Conservation (phyloP, 192 early-diverging fungal species). For the Martensiomyces pterosporus region DNA sequence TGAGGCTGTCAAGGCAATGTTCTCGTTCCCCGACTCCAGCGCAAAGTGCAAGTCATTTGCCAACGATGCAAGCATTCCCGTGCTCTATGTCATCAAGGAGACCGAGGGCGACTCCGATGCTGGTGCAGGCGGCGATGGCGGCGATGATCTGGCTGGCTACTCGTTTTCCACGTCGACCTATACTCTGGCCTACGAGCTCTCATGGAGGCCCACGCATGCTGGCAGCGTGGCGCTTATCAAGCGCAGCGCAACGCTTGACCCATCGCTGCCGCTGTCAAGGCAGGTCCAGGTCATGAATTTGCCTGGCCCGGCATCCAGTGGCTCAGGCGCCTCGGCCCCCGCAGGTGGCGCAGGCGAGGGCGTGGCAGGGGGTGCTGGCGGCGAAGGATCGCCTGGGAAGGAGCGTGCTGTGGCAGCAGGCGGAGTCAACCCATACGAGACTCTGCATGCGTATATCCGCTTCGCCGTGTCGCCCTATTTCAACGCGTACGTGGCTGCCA, state of each 20-base stretch:
- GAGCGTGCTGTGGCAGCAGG: not conserved
- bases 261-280: constrained; percentile 60
- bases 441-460: constrained; percentile 87
- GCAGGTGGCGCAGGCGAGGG: not conserved
- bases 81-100: constrained; percentile 78
- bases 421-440: constrained; percentile 72
- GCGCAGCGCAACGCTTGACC: constrained; percentile 66
- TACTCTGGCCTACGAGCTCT: constrained; percentile 67
- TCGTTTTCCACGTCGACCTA: constrained; percentile 41
- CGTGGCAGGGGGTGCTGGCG: constrained; percentile 8
- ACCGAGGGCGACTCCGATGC: constrained; percentile 44
- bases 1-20: constrained; percentile 59
- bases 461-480: constrained; percentile 94
- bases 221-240: constrained; percentile 80
- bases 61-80: constrained; percentile 65
- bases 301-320: constrained; percentile 61
- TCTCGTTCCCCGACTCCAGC: constrained; percentile 61
- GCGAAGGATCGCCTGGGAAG: constrained; percentile 8
- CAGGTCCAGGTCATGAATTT: constrained; percentile 92
- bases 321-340: not conserved
- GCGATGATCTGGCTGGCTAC: constrained; percentile 11
- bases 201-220: constrained; percentile 65
- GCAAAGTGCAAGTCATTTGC: constrained; percentile 75
- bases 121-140: constrained; percentile 5
- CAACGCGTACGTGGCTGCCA: constrained; percentile 82